Conservation (phyloP, 805 yeast species). For the Hanseniaspora clermontiae region DNA sequence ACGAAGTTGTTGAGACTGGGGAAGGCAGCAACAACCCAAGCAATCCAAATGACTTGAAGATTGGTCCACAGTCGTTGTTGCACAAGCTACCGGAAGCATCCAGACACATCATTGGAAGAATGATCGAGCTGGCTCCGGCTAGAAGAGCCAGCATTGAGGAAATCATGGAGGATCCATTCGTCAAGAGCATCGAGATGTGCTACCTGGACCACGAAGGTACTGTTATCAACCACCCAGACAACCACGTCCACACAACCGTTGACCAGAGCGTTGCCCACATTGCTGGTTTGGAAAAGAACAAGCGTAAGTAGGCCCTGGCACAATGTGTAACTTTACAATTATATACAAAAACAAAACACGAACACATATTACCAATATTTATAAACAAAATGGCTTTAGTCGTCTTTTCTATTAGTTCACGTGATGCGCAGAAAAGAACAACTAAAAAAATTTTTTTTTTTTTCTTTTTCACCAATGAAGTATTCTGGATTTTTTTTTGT, state of each 20-base stretch:
- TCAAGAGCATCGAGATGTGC: slow-evolving; percentile 55
- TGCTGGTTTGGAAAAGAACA: slow-evolving; percentile 80
- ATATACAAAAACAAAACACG: too few species aligned
- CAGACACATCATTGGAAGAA: slow-evolving; percentile 52
- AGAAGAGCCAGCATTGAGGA: slow-evolving; percentile 73
- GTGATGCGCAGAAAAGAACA: background rate
- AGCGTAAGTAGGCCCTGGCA: slow-evolving; percentile 27
- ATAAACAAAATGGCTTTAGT: too few species aligned
- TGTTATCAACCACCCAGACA: slow-evolving; percentile 34
- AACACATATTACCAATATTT: too few species aligned
- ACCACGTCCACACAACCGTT: slow-evolving; percentile 73
- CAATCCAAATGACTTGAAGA: slow-evolving; percentile 47
- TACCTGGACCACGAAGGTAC: slow-evolving; percentile 32
- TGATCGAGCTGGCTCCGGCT: slow-evolving; percentile 80
- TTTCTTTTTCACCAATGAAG: background rate
- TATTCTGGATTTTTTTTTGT: background rate
- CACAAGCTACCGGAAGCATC: slow-evolving; percentile 61
- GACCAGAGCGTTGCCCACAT: slow-evolving; percentile 92
- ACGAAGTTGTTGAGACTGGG: slow-evolving; percentile 16
- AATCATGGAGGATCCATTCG: slow-evolving; percentile 61
- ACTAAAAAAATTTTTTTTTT: background rate
- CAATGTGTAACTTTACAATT: background rate
- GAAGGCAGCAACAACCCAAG: slow-evolving; percentile 22
- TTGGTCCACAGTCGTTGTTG: slow-evolving; percentile 61
- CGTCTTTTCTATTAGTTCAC: background rate